Evolutionary conservation across 768 basidiomycete genomes (phyloP), one percentile per base, ranked within the genome.

Genomic region (Serendipita indica): DNA sequence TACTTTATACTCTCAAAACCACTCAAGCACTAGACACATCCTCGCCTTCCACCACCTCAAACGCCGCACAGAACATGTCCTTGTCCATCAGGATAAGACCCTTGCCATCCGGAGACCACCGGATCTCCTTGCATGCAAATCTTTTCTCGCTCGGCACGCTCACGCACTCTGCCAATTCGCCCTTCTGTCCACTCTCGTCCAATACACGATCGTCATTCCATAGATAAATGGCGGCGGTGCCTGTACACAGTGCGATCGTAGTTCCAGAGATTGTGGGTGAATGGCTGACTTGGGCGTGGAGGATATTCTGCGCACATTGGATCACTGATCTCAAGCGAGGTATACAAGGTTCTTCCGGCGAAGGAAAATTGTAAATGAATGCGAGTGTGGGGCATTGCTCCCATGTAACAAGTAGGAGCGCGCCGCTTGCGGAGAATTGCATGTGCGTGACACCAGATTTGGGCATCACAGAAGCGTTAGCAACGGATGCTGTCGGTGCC

Each of bases 31-130:
- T n/a, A 43, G n/a, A 28, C 37, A 25, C 33, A 18, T 20, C n/a
- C 4, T 32, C 64, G 43, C 71, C 73, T 14, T 77, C 80, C 64
- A 79, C 75, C 3, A 87, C 86, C 67, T 89, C 86, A 61, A 88
- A 89, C 3, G 84, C 86, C 66, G 87, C 89, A 66, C 90, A 93
- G 66, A 91, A 94, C 39, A 77, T 78, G 33, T 85, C 81, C 65
- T 78, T 84, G 64, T 87, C 88, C 59, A 90, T 59, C 52, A 94
- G 67, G 1, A 84, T 72, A 58, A 93, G 69, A 0, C 86, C 86
- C 62, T 86, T 85, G 2, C 92, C 92, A 65, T 96, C 90, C 2
- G 87, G 86, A 12, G 87, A 79, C 89, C 89, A 96, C 39, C 69
- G 75, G 3, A 88, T 63, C 79, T 77, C 60, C 80, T 86, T 87